A percentile compares a stretch with the other conserved stretches of the same genome.
phyloP scores from a whole-genome alignment of 441 rosid species.

The Erodium moschatum region DNA sequence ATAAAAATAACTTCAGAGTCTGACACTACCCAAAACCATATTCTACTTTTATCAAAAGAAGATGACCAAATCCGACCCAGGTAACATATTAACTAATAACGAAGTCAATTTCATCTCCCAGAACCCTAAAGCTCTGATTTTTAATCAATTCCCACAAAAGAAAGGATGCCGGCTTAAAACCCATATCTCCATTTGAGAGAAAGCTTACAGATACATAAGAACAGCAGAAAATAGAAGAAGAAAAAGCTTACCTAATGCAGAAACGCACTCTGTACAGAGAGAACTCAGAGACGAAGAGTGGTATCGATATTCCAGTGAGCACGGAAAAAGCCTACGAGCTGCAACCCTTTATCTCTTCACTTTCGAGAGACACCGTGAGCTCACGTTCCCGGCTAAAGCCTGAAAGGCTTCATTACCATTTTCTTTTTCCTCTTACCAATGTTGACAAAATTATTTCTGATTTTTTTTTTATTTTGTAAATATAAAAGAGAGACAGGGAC shows the following conservation, averaged over 20 bases:
- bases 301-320: neutral
- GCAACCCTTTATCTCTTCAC: neutral
- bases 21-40: slow-evolving; percentile 6
- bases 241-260: neutral
- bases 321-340: neutral
- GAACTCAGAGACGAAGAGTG: neutral
- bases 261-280: too few species aligned
- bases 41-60: neutral
- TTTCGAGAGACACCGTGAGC: neutral
- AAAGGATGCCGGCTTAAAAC: neutral
- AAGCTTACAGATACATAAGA: neutral
- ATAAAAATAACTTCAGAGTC: neutral
- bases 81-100: neutral
- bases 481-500: neutral
- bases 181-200: neutral
- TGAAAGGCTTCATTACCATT: too few species aligned
- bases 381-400: too few species aligned
- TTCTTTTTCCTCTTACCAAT: too few species aligned
- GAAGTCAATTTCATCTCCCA: neutral
- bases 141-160: neutral
- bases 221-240: neutral
- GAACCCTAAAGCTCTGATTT: neutral
- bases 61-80: neutral
- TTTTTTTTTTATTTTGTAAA: neutral
- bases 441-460: neutral